phyloP scores from a whole-genome alignment of 2,329 filamentous ascomycete genomes.

The Claviceps monticola region DNA sequence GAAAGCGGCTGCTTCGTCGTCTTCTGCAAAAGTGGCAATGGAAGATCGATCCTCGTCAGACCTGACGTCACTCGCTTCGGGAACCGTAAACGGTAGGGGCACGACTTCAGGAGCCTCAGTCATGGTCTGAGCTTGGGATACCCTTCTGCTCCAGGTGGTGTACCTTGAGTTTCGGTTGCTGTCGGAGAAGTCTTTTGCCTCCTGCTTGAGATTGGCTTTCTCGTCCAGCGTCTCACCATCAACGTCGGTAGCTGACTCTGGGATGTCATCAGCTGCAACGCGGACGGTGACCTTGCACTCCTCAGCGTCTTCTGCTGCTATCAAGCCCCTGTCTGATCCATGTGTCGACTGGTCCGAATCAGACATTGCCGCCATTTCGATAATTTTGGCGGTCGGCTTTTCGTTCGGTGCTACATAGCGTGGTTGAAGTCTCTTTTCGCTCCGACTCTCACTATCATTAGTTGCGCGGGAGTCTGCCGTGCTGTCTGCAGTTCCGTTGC shows the following conservation, averaged over 20 bases:
- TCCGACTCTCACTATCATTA: constrained; percentile 33
- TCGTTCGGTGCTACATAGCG: constrained; percentile 23
- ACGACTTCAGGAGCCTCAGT: constrained; percentile 36
- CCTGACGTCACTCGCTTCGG: constrained; percentile 26
- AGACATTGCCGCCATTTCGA: constrained; percentile 42
- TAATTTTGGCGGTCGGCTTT: constrained; percentile 28
- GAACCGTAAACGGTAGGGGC: constrained; percentile 52
- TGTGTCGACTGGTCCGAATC: constrained; percentile 16
- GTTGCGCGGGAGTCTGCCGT: constrained; percentile 31
- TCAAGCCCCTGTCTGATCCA: constrained; percentile 22
- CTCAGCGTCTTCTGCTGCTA: constrained; percentile 26
- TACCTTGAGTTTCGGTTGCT: constrained; percentile 12
- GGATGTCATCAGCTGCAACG: constrained; percentile 35
- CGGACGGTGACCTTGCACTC: constrained; percentile 37
- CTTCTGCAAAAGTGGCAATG: constrained; percentile 55
- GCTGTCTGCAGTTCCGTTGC: constrained; percentile 34
- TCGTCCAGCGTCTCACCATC: constrained; percentile 17
- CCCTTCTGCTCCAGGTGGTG: constrained; percentile 8
- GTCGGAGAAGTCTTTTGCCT: constrained; percentile 1
- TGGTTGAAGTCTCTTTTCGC: constrained; percentile 27
- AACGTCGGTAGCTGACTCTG: constrained; percentile 12
- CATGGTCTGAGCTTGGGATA: constrained; percentile 10
- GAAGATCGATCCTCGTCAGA: constrained; percentile 45
- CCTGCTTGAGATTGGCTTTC: constrained; percentile 14
- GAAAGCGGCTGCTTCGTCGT: constrained; percentile 27